Base-by-base conservation (phyloP, 805 yeast genomes). In the Pichia californica region DNA sequence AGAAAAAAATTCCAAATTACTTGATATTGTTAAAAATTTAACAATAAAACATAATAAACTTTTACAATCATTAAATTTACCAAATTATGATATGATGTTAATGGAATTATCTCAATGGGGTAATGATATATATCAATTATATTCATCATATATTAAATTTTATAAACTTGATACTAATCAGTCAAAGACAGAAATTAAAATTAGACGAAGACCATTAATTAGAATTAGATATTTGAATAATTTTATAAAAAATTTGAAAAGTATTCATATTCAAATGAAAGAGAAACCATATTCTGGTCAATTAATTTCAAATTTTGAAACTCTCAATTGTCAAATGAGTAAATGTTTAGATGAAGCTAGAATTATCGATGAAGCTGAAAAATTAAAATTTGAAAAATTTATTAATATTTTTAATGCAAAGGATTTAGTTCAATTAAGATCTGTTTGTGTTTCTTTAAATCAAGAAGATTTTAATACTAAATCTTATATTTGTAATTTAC, bases 191-290 rank as follows among this genome's bases (percentile, higher is more conserved):
- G 68, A 64, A 43, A 41, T 58, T 20, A 45, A 46, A 15, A 44
- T 61, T 7, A 58, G 62, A 40, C 52, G 61, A 40, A 50, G 57
- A 36, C 69, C 69, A 9, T 38, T 65, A 28, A 49, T 57, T 28
- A 53, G 63, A 44, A 41, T 64, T n/a, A 44, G 58, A 7, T 52
- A 55, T 25, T 38, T 65, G 20, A 48, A 47, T 16, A 55, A 52
- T 34, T 50, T 59, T 27, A 41, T 57, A 11, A 32, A 39, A n/a
- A 47, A 49, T 15, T 34, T 61, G 14, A 51, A 50, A 35, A 54
- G 53, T 18, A 40, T 56, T 5, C 36, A 56, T 8, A 47, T 43
- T 26, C 40, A 50, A 36, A 52, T 55, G 40, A 31, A 31, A 10
- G 57, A 49, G 15, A 52, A 49, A 23, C 35, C 50, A 16, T 44